These are phyloP conservation scores for Taiozyma sp. DNA, from an alignment of 1,139 yeast genomes.

Conservation along the genomic window DNA sequence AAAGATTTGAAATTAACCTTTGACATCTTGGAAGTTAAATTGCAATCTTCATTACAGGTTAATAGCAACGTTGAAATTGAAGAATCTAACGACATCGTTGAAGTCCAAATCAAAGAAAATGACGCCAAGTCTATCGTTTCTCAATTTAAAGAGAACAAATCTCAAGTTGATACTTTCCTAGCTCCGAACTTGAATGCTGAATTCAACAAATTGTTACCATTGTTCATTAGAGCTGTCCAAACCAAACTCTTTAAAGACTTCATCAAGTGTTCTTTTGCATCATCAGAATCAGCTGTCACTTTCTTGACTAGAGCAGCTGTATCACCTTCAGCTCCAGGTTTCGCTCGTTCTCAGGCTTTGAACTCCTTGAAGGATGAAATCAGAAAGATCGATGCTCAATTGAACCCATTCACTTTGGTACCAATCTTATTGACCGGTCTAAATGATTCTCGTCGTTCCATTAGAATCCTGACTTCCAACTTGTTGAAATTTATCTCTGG, in stretches of 20 bases:
- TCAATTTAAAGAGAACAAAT: constrained; percentile 23
- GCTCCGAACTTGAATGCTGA: constrained; percentile 34
- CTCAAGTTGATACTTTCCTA: constrained; percentile 20
- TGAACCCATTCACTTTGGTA: constrained; percentile 36
- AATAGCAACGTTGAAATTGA: constrained; percentile 21
- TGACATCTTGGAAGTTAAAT: constrained; percentile 60
- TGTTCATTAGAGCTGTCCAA: constrained; percentile 38
- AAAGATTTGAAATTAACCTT: constrained; percentile 36
- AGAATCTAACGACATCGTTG: constrained; percentile 18
- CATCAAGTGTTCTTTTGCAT: constrained; percentile 29
- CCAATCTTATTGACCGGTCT: constrained; percentile 39
- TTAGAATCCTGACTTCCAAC: constrained; percentile 31
- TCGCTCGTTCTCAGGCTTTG: constrained; percentile 47
- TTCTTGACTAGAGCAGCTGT: constrained; percentile 55
- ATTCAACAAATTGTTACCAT: constrained; percentile 39
- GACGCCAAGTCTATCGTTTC: constrained; percentile 25
- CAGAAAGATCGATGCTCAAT: constrained; percentile 30
- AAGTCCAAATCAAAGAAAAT: constrained; percentile 1
- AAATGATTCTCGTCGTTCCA: constrained; percentile 33
- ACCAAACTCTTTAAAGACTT: constrained; percentile 30
- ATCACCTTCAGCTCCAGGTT: constrained; percentile 53
- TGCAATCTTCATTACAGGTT: constrained; percentile 53
- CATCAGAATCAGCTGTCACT: constrained; percentile 41
- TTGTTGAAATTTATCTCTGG: constrained; percentile 31
- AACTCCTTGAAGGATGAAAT: constrained; percentile 35